Base-by-base conservation (phyloP, 805 yeast genomes). In the Saccharomycopsis synnaedendra region DNA sequence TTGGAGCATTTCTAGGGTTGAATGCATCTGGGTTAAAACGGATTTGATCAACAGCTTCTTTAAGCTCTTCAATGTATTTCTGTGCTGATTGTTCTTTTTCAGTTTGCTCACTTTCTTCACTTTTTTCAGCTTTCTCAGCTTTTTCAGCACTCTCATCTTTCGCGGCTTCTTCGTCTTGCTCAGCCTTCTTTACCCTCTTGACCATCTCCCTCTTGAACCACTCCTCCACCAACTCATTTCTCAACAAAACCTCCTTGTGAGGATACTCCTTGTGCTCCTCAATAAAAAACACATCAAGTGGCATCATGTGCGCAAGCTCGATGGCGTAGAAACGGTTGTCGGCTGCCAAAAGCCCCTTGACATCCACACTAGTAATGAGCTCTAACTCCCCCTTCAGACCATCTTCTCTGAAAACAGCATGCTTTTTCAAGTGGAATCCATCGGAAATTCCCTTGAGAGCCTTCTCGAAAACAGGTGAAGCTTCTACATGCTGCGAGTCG, bases 151-250 rank as follows among this genome's bases (percentile, higher is more conserved):
- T 9, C 36, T n/a, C 36, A n/a, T 34, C n/a, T 50, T 44, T 57
- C 52, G 19, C 67, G 65, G 49, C 65, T 68, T n/a, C 36, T 34
- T 34, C 8, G n/a, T 8, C 36, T 34, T 34, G 36, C 36, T n/a
- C 36, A 9, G 36, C 36, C n/a, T 34, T 34, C 36, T 34, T 34
- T 8, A 34, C 36, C 36, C n/a, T 34, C 27, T 67, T 69, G 10
- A 83, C 75, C 3, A 83, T 73, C 59, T 81, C 77, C 50, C 77
- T 64, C 59, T 75, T 76, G 82, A 93, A 86, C 96, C 96, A 90
- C 57, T 80, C 85, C 56, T 81, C 90, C 43, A 90, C 78, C 11
- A 96, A 93, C 66, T 90, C 97, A 54, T 79, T 80, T 66, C 97
- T 80, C 41, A 90, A 59, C 30, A 84, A 74, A 9, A 84, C 71